These are phyloP conservation scores for Cyberlindnera mycetangii DNA, from an alignment of 805 yeast genomes.

Conservation along the genomic window DNA sequence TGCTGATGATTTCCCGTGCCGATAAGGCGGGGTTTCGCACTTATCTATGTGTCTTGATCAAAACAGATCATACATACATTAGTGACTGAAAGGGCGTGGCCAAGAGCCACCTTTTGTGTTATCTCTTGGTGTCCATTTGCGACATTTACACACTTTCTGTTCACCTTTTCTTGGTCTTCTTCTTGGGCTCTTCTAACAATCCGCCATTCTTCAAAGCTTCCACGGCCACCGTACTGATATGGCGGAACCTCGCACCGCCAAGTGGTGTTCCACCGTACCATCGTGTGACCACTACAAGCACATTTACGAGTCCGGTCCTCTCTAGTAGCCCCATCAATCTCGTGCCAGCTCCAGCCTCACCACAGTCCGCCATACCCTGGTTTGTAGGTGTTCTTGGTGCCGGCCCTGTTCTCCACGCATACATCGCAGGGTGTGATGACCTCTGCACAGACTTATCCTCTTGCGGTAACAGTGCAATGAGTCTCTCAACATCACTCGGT, in stretches of 20 bases:
- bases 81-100: too few relatives aligned
- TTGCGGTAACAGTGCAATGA: constrained; percentile 40
- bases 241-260: constrained; percentile 70
- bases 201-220: constrained; percentile 46
- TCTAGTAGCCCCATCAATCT: constrained; percentile 54
- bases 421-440: constrained; percentile 71
- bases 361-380: constrained; percentile 68
- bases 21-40: too few relatives aligned
- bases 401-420: constrained; percentile 56
- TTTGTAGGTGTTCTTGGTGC: constrained; percentile 22
- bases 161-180: constrained; percentile 7
- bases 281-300: constrained; percentile 65
- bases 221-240: constrained; percentile 54
- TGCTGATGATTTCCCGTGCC: too few relatives aligned
- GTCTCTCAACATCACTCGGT: constrained; percentile 39
- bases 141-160: too few relatives aligned
- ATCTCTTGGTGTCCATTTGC: too few relatives aligned
- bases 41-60: too few relatives aligned
- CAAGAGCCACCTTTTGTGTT: too few relatives aligned
- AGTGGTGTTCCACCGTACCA: constrained; percentile 83
- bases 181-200: constrained; percentile 19
- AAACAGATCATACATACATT: too few relatives aligned
- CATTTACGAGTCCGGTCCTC: constrained; percentile 46
- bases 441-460: constrained; percentile 47
- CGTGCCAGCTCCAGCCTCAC: constrained; percentile 74